Evolutionary conservation across 2,329 filamentous ascomycete species (phyloP).

Genomic region (Aspergillus sp.): DNA sequence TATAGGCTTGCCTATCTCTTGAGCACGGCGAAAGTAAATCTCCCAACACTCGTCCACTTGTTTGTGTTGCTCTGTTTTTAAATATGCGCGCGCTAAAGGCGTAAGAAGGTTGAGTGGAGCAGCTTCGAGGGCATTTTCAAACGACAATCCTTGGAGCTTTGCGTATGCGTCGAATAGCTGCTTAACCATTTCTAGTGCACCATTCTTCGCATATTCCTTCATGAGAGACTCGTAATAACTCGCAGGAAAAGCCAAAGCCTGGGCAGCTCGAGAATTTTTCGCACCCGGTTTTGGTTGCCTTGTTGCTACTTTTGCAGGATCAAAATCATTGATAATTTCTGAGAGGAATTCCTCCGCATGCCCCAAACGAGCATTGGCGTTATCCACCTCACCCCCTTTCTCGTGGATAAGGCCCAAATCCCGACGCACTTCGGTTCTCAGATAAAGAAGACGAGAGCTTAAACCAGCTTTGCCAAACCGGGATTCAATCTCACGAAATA

Average conservation of each 20-base stretch:
- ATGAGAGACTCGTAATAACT: slow-evolving; percentile 58
- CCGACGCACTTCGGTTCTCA: slow-evolving; percentile 35
- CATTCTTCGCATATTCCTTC: slow-evolving; percentile 52
- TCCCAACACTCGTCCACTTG: slow-evolving; percentile 68
- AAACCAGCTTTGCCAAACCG: slow-evolving; percentile 35
- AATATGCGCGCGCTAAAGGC: slow-evolving; percentile 67
- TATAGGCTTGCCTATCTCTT: slow-evolving; percentile 43
- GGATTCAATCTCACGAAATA: slow-evolving; percentile 47
- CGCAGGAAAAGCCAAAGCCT: slow-evolving; percentile 49
- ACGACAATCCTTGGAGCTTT: slow-evolving; percentile 11
- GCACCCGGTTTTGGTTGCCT: slow-evolving; percentile 41
- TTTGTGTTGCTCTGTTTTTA: slow-evolving; percentile 57
- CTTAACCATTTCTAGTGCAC: slow-evolving; percentile 50
- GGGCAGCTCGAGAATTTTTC: slow-evolving; percentile 33
- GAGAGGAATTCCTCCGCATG: slow-evolving; percentile 40
- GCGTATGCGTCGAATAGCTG: slow-evolving; percentile 58
- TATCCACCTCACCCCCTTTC: slow-evolving; percentile 9
- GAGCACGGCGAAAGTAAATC: slow-evolving; percentile 56
- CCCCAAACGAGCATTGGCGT: slow-evolving; percentile 25
- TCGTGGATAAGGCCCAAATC: slow-evolving; percentile 28
- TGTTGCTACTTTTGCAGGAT: slow-evolving; percentile 44
- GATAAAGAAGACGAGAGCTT: slow-evolving; percentile 36
- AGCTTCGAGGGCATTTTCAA: slow-evolving; percentile 23
- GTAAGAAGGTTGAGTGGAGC: slow-evolving; percentile 59
- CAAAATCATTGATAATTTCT: slow-evolving; percentile 38